These are phyloP conservation scores for Simplicillium aogashimaense DNA, from an alignment of 2,329 filamentous ascomycete genomes.

Conservation along the genomic window DNA sequence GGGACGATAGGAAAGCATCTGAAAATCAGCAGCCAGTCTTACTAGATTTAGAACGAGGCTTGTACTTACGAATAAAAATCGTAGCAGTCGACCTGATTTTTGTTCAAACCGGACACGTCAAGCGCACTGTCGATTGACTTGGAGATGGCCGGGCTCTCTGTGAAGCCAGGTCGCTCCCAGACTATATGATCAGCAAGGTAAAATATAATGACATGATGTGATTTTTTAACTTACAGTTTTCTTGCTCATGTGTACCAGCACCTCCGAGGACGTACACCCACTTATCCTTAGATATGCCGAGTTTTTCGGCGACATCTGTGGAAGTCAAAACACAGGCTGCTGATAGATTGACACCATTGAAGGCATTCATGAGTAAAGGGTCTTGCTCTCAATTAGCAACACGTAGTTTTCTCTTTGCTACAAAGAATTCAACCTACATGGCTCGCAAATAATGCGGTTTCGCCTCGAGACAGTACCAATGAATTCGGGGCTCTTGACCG, in stretches of 20 bases:
- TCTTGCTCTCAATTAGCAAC: slow-evolving; percentile 27
- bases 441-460: slow-evolving; percentile 60
- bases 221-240: slow-evolving; percentile 34
- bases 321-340: slow-evolving; percentile 52
- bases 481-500: slow-evolving; percentile 30
- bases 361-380: slow-evolving; percentile 61
- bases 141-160: slow-evolving; percentile 47
- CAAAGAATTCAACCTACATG: slow-evolving; percentile 38
- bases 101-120: slow-evolving; percentile 30
- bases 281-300: slow-evolving; percentile 42
- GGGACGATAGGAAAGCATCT: slow-evolving; percentile 62
- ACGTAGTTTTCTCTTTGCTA: neutral
- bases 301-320: slow-evolving; percentile 36
- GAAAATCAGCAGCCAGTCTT: neutral
- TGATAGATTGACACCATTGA: slow-evolving; percentile 58
- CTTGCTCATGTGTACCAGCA: slow-evolving; percentile 49
- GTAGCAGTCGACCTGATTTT: slow-evolving; percentile 45
- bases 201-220: neutral
- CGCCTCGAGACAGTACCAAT: slow-evolving; percentile 44
- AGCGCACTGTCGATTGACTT: slow-evolving; percentile 46
- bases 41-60: slow-evolving; percentile 1
- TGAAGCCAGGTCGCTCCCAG: slow-evolving; percentile 51
- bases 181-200: slow-evolving; percentile 25
- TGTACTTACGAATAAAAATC: slow-evolving; percentile 50
- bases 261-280: slow-evolving; percentile 58